phyloP scores from a whole-genome alignment of 1,139 yeast genomes.

The Debaryomyces robertsiae region DNA sequence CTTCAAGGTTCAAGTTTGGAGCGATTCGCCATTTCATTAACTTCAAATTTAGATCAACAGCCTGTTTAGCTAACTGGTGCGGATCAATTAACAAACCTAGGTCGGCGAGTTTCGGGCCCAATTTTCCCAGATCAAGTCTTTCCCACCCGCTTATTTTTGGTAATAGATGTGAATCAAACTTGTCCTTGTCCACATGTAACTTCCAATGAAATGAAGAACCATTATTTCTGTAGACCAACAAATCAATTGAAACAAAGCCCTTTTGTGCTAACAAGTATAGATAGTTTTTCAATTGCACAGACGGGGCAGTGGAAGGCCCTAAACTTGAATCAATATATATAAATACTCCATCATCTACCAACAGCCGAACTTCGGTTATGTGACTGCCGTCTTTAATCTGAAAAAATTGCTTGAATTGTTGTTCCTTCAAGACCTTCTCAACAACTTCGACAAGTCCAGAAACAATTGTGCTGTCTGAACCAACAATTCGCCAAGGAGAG shows the following conservation, averaged over 20 bases:
- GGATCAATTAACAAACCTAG: constrained; percentile 83
- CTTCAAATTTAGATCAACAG: constrained; percentile 85
- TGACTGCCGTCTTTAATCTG: constrained; percentile 13
- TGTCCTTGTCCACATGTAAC: constrained; percentile 22
- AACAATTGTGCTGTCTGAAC: constrained; percentile 4
- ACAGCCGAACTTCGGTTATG: not conserved
- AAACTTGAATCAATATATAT: constrained; percentile 67
- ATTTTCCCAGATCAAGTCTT: constrained; percentile 67
- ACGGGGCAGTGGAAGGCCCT: constrained; percentile 44
- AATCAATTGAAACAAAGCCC: constrained; percentile 39
- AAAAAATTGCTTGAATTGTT: constrained; percentile 14
- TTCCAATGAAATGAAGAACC: constrained; percentile 29
- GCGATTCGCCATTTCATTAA: constrained; percentile 97
- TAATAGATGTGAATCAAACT: constrained; percentile 12
- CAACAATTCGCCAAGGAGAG: constrained; percentile 41
- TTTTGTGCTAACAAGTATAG: constrained; percentile 53
- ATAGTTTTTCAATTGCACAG: constrained; percentile 68
- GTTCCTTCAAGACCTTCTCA: constrained; percentile 10
- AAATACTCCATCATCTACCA: constrained; percentile 20
- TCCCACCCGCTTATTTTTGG: constrained; percentile 85
- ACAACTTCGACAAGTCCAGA: constrained; percentile 9
- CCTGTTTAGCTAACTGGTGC: constrained; percentile 77
- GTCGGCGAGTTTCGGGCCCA: constrained; percentile 83
- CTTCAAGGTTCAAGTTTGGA: constrained; percentile 73
- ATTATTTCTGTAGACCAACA: constrained; percentile 37